Conservation (phyloP, 2,329 filamentous ascomycete genomes). For the Fusarium nurragi region DNA sequence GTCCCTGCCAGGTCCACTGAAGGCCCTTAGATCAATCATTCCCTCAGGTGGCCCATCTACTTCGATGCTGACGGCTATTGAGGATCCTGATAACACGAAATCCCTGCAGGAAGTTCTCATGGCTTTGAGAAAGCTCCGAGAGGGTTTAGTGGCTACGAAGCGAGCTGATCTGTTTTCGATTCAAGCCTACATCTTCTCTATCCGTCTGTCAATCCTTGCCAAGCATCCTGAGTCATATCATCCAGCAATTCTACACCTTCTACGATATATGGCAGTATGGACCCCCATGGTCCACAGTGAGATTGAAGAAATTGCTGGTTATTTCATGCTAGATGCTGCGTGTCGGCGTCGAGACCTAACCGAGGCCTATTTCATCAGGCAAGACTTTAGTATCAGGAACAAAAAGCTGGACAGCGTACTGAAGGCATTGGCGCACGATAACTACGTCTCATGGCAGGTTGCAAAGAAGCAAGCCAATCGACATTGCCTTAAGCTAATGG, state of each 20-base stretch:
- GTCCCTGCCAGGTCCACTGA: slow-evolving; percentile 15
- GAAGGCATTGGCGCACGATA: slow-evolving; percentile 77
- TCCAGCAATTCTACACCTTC: slow-evolving; percentile 82
- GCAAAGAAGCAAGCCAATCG: slow-evolving; percentile 79
- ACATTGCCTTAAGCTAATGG: slow-evolving; percentile 80
- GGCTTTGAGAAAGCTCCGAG: slow-evolving; percentile 89
- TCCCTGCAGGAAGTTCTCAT: slow-evolving; percentile 79
- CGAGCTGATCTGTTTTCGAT: slow-evolving; percentile 83
- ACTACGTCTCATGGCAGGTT: slow-evolving; percentile 83
- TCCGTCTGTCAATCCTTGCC: slow-evolving; percentile 82
- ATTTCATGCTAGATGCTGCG: slow-evolving; percentile 86
- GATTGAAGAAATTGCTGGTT: slow-evolving; percentile 79
- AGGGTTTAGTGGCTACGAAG: slow-evolving; percentile 83
- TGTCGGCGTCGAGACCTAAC: slow-evolving; percentile 81
- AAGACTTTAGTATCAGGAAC: slow-evolving; percentile 70
- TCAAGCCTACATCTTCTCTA: slow-evolving; percentile 91
- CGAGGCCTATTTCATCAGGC: slow-evolving; percentile 75
- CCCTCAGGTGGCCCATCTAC: slow-evolving; percentile 22
- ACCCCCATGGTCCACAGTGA: slow-evolving; percentile 77
- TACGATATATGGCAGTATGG: slow-evolving; percentile 74
- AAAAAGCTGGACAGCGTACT: slow-evolving; percentile 75
- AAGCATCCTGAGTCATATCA: slow-evolving; percentile 89
- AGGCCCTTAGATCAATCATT: slow-evolving; percentile 14
- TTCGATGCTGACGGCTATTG: slow-evolving; percentile 28
- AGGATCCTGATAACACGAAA: slow-evolving; percentile 57